Evolutionary conservation across 129 eudicot species (phyloP).

Genomic region (Centrapalus pauciflorus): DNA sequence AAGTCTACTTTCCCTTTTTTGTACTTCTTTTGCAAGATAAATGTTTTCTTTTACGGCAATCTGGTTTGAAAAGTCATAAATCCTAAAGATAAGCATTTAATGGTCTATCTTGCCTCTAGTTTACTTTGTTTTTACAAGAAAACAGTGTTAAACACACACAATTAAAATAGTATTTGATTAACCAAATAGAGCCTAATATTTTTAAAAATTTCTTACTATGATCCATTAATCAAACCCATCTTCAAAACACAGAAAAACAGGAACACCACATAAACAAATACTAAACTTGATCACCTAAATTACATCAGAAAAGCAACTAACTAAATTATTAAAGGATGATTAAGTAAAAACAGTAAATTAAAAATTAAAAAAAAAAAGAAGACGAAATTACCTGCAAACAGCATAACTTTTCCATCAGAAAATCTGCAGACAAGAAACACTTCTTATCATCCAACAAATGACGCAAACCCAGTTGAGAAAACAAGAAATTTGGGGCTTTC

Average conservation of each 20-base stretch:
- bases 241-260: background rate
- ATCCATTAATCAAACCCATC: constrained; percentile 5
- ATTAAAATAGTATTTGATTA: background rate
- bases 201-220: background rate
- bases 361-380: too few species aligned
- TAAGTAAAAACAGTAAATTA: too few species aligned
- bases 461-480: constrained; percentile 26
- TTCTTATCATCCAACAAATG: constrained; percentile 32
- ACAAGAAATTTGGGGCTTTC: constrained; percentile 8
- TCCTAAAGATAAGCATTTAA: background rate
- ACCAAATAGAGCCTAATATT: background rate
- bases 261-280: background rate
- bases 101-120: background rate
- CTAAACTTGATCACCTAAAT: constrained; percentile 14
- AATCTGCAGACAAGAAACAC: constrained; percentile 20
- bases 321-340: background rate
- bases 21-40: background rate
- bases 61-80: background rate
- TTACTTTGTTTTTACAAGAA: background rate
- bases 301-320: constrained; percentile 1
- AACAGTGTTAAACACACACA: background rate
- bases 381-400: constrained; percentile 42
- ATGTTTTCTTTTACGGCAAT: background rate
- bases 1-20: background rate
- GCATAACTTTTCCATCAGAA: constrained; percentile 48